Evolutionary conservation across 768 basidiomycete species (phyloP).

Genomic region (Mycena belliarum): DNA sequence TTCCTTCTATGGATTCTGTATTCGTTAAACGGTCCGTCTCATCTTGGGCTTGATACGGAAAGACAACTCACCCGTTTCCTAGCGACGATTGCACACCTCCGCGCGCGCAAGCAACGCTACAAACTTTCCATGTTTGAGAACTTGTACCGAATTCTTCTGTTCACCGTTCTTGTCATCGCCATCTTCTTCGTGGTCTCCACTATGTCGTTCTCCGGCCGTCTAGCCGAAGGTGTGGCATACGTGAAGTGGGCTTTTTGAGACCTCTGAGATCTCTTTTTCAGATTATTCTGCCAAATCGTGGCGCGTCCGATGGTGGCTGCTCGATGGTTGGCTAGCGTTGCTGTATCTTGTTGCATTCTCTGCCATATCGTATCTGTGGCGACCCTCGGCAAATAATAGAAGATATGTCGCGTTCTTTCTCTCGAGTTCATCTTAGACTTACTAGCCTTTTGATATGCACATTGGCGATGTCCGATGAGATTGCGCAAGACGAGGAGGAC

Average conservation of each 20-base stretch:
- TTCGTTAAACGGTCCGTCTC: slow-evolving; percentile 71
- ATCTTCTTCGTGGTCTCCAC: slow-evolving; percentile 94
- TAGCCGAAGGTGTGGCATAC: slow-evolving; percentile 75
- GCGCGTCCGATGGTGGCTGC: slow-evolving; percentile 91
- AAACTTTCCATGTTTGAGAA: slow-evolving; percentile 88
- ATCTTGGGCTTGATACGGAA: neutral
- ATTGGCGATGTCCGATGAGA: slow-evolving; percentile 94
- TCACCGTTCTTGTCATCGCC: slow-evolving; percentile 77
- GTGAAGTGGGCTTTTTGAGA: slow-evolving; percentile 7
- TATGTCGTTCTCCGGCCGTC: slow-evolving; percentile 85
- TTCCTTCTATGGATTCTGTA: slow-evolving; percentile 97
- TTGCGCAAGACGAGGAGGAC: slow-evolving; percentile 92
- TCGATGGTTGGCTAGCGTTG: slow-evolving; percentile 92
- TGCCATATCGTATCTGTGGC: slow-evolving; percentile 88
- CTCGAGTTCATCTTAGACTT: slow-evolving; percentile 2
- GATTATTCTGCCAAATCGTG: slow-evolving; percentile 93
- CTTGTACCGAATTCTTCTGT: slow-evolving; percentile 82
- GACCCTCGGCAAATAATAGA: slow-evolving; percentile 87
- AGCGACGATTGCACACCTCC: slow-evolving; percentile 89
- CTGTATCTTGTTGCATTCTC: slow-evolving; percentile 84
- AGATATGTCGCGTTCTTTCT: slow-evolving; percentile 62
- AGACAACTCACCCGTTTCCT: too few species aligned
- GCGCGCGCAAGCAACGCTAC: slow-evolving; percentile 81
- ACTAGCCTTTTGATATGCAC: slow-evolving; percentile 46
- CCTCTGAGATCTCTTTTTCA: slow-evolving; percentile 28